Evolutionary conservation across 73 alveolate genomes (phyloP), one percentile per base, ranked within the genome.

Genomic region (Symbiodinium natans): DNA sequence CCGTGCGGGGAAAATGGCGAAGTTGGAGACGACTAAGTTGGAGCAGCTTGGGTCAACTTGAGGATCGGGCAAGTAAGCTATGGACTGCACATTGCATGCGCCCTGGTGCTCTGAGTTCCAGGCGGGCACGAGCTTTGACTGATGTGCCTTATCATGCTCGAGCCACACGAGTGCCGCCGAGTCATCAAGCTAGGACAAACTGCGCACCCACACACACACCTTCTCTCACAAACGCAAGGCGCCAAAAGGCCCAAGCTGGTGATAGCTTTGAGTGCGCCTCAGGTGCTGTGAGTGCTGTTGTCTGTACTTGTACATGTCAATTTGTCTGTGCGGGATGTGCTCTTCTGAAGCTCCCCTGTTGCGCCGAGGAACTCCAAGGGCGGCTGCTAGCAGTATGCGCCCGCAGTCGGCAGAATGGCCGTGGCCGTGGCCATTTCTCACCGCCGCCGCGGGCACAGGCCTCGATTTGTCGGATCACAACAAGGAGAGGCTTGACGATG

Each of bases 361-460:
- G 71, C 23, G 71, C 31, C 23, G 71, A 63, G 80, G 11, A 13
- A 63, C 80, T 29, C 80, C 80, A 29, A 63, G 80, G 33, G 80
- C 80, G 36, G 80, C 80, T 36, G 80, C 80, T n/a, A 63, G 80
- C 40, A 63, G 80, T 9, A 63, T n/a, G 80, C 80, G 80, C 80
- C 80, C 80, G 80, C 80, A 63, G 80, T 63, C 80, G 80, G 80
- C 80, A 63, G 80, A 63, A 63, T 25, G 80, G 36, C 80, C 80
- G 80, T 63, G 80, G 36, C 80, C 80, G 80, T 63, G 80, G 36
- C 80, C 80, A n/a, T 63, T 63, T 63, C 80, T 63, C 31, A 63
- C 80, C 80, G 80, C 80, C 80, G 80, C 80, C 27, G 80, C 80
- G 80, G 80, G 80, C 36, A 63, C 80, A 63, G 80, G 80, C 80